Conservation (phyloP, 345 rosid species). For the Xanthoceras sorbifolium region DNA sequence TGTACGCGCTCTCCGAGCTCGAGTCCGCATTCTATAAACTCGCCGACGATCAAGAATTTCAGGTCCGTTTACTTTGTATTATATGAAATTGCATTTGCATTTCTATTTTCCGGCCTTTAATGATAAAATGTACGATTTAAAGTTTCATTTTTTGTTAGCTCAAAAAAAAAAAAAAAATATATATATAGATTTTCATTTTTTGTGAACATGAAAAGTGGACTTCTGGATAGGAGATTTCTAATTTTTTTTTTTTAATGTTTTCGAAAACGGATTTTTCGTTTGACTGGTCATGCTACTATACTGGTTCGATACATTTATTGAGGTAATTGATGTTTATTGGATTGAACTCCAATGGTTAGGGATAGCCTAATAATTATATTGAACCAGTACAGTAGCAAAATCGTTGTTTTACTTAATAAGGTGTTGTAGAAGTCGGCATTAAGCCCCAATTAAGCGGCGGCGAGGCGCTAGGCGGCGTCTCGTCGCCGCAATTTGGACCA, state of each 20-base stretch:
- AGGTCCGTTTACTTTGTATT: constrained; percentile 41
- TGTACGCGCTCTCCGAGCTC: constrained; percentile 83
- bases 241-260: too few relatives aligned
- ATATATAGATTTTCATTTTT: too few relatives aligned
- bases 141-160: background rate
- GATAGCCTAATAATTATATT: too few relatives aligned
- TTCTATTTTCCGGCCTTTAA: background rate
- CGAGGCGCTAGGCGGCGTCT: too few relatives aligned
- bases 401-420: too few relatives aligned
- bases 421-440: too few relatives aligned
- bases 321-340: background rate
- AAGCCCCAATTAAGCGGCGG: too few relatives aligned
- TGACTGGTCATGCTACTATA: background rate
- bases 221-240: too few relatives aligned
- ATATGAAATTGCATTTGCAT: too few relatives aligned
- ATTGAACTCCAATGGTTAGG: background rate
- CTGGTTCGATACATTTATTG: background rate
- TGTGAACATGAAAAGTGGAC: background rate
- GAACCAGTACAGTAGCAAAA: too few relatives aligned
- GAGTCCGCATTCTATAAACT: constrained; percentile 72
- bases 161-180: too few relatives aligned
- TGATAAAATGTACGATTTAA: background rate
- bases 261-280: background rate
- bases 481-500: too few relatives aligned
- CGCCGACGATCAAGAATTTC: constrained; percentile 62